Percentiles rank a stretch among this genome's conserved stretches.
Conservation (phyloP, 305 asterid genomes). For the Fraxinus velutina region DNA sequence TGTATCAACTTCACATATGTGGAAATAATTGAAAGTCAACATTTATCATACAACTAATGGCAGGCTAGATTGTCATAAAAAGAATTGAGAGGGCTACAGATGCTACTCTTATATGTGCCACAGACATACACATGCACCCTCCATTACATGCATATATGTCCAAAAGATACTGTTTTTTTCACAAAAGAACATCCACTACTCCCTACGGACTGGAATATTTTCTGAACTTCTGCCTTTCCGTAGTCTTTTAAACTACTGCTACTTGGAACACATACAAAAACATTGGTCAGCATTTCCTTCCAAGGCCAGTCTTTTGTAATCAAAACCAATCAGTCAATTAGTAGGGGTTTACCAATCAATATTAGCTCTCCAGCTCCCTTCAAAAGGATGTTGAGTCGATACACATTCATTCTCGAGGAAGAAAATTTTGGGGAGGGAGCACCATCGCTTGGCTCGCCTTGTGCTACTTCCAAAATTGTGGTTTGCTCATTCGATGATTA, state of each 20-base stretch:
- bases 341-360: constrained; percentile 14
- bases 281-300: constrained; percentile 12
- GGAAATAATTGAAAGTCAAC: no score
- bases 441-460: constrained; percentile 7
- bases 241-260: constrained; percentile 15
- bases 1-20: no score
- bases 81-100: constrained; percentile 31
- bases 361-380: constrained; percentile 20
- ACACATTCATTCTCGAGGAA: constrained; percentile 9
- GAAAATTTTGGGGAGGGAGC: constrained; percentile 22
- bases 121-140: constrained; percentile 36
- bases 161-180: constrained; percentile 31
- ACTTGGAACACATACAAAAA: constrained; percentile 28
- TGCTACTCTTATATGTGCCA: constrained; percentile 32
- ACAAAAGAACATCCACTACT: constrained; percentile 38
- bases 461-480: constrained; percentile 15
- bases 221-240: constrained; percentile 24
- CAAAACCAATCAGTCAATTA: constrained; percentile 12
- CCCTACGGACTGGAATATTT: constrained; percentile 34
- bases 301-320: constrained; percentile 13
- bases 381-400: constrained; percentile 16
- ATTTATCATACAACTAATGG: no score
- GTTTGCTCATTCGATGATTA: constrained; percentile 5
- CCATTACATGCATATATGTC: constrained; percentile 44
- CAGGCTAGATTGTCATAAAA: no score